Evolutionary conservation across 192 early-diverging fungal species (phyloP), one percentile per base, ranked within the genome.

Genomic region (Entomortierella chlamydospora): DNA sequence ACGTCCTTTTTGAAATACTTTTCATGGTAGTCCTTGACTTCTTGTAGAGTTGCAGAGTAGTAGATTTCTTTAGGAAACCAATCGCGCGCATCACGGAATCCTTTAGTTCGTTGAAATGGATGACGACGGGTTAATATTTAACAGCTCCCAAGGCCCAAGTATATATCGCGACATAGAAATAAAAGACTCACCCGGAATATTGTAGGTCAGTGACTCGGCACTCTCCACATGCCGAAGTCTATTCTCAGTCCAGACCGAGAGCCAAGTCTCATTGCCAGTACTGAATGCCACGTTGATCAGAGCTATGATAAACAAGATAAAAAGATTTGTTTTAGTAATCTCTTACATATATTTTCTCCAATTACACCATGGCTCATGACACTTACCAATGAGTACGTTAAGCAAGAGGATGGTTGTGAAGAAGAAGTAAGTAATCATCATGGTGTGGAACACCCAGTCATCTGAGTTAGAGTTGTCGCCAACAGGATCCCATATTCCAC

Each of bases 321-420:
- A n/a, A n/a, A n/a, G n/a, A n/a, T n/a, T n/a, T n/a, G n/a, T n/a
- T n/a, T n/a, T n/a, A n/a, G n/a, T n/a, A n/a, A n/a, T n/a, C n/a
- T n/a, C 45, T 11, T 15, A 57, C 1, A 47, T 45, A 49, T 43
- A 8, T 34, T 15, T 47, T n/a, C 28, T 55, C 26, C 7, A 9
- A 55, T 39, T 39, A n/a, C 2, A 3, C 8, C 5, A 25, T 61
- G 25, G 28, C 26, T 18, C 28, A 28, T 23, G 28, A 13, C 7
- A 20, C 66, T 60, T 73, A 73, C 71, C 62, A 41, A 73, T 73
- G 37, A 73, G 63, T 1, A 73, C 63, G 23, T 73, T 73, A 2
- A 73, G 63, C 56, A 73, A 29, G 10, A 73, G 57, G 31, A 73
- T 64, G 28, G 49, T 56, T 28, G 71, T 65, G 43, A 73, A 73